These are phyloP conservation scores for Globisporangium middletonii DNA, from an alignment of 352 stramenopile species.

Conservation along the genomic window DNA sequence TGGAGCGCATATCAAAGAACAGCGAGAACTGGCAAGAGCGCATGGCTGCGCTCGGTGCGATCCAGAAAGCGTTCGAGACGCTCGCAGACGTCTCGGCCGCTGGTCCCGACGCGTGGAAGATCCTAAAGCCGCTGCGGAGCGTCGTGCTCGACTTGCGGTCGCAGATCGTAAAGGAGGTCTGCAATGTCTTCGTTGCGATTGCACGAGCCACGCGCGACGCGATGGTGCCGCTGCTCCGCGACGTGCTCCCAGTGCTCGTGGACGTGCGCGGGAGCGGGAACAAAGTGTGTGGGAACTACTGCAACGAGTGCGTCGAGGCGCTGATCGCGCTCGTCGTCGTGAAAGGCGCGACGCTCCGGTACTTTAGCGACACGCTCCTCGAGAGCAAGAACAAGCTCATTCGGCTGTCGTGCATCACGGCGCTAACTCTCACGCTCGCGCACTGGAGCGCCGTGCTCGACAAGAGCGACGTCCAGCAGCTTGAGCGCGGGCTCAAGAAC, in stretches of 20 bases:
- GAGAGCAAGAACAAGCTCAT: constrained; percentile 84
- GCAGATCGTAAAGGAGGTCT: constrained; percentile 85
- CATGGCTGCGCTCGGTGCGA: constrained; percentile 50
- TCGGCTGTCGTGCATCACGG: constrained; percentile 64
- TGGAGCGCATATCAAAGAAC: constrained; percentile 74
- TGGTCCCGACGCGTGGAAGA: constrained; percentile 59
- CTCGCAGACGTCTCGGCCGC: constrained; percentile 35
- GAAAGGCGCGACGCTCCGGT: constrained; percentile 64
- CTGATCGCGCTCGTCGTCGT: constrained; percentile 61
- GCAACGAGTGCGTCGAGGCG: constrained; percentile 65
- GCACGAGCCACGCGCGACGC: constrained; percentile 61
- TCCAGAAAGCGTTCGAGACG: constrained; percentile 60
- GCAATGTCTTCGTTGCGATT: constrained; percentile 48
- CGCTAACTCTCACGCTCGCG: constrained; percentile 40
- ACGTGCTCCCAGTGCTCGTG: constrained; percentile 65
- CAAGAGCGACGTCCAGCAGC: constrained; percentile 73
- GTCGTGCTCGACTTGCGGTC: constrained; percentile 79
- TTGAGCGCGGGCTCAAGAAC: constrained; percentile 69
- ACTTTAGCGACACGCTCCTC: constrained; percentile 66
- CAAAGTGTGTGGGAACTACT: constrained; percentile 80
- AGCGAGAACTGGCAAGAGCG: constrained; percentile 82
- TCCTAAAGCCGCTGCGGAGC: constrained; percentile 60
- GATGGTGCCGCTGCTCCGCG: constrained; percentile 71
- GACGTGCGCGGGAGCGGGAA: constrained; percentile 80
- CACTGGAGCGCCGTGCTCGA: constrained; percentile 73